Evolutionary conservation across 2,329 filamentous ascomycete species (phyloP).

Genomic region (Nothopassalora personata): DNA sequence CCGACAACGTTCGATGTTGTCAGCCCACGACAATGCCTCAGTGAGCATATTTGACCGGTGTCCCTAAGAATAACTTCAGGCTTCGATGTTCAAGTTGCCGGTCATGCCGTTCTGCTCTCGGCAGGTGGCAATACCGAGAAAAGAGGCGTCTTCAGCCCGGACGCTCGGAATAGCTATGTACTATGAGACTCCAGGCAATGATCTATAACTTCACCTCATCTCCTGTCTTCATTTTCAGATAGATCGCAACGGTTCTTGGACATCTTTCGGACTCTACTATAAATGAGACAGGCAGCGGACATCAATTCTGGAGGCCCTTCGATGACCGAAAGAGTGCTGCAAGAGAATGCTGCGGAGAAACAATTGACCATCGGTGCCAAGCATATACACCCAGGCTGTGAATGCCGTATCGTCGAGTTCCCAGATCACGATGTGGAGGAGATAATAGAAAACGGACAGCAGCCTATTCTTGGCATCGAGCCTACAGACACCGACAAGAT

Average conservation of each 20-base stretch:
- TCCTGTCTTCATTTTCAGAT: neutral
- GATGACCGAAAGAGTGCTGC: neutral
- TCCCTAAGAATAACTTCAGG: neutral
- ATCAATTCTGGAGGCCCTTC: neutral
- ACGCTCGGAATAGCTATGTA: neutral
- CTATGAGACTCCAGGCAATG: neutral
- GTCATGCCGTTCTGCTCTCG: neutral
- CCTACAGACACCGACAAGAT: conserved; percentile 13
- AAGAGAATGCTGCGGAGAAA: neutral
- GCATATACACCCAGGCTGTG: conserved; percentile 12
- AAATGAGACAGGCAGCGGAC: neutral
- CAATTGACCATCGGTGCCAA: neutral
- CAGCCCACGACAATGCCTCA: neutral
- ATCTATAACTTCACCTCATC: neutral
- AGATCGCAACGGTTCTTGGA: neutral
- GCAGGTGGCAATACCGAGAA: neutral
- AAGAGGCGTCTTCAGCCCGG: neutral
- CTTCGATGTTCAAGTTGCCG: neutral
- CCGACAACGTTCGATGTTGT: neutral
- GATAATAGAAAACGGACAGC: conserved; percentile 3
- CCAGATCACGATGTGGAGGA: conserved; percentile 4
- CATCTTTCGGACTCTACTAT: neutral
- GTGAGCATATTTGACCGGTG: neutral
- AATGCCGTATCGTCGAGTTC: conserved; percentile 12
- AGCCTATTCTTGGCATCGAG: conserved; percentile 9